Base-by-base conservation (phyloP, 371 early-diverging fungal species). In the Syncephalis fuscata region DNA sequence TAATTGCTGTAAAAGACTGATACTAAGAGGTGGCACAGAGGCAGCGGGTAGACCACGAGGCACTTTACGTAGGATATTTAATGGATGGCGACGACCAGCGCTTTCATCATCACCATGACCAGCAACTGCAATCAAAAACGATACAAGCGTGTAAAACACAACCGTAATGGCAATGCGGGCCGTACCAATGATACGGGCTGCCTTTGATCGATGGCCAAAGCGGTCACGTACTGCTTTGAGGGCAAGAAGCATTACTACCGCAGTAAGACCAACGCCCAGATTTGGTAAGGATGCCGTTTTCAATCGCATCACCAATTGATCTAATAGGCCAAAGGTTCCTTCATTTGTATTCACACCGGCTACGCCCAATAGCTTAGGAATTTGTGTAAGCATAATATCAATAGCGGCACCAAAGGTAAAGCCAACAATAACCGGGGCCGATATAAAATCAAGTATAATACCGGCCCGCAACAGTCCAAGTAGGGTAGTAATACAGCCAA, bases 371-470 rank as follows among this genome's bases (percentile, higher is more conserved):
- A 44, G 22, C 20, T 19, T 22, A 1, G 44, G 44, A 14, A 44
- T 20, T 21, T 44, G 20, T 22, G 10, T 27, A 19, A 85, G 73
- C 25, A 89, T 72, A 55, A 91, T 86, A 3, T 71, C 78, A 1
- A 79, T 53, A 0, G 82, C 85, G 36, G 81, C 78, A 3, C 84
- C 83, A 2, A 79, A 69, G 52, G 80, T 80, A 45, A 85, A 85
- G 0, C 85, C 85, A 9, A 71, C 67, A 32, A 85, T 68, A 1
- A 78, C 82, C 0, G 80, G 76, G 14, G 70, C 67, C 16, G 85
- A 78, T 46, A 91, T 86, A 50, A 89, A 85, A 48, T 88, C 82
- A 41, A 86, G 78, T 3, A 92, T 57, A 43, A 84, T 66, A 2
- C 89, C 90, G 2, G 90, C 62, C 1, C 82, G 74, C 20, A 90